These are phyloP conservation scores for Xylaria cubensis DNA, from an alignment of 495 filamentous ascomycete genomes.

Conservation along the genomic window DNA sequence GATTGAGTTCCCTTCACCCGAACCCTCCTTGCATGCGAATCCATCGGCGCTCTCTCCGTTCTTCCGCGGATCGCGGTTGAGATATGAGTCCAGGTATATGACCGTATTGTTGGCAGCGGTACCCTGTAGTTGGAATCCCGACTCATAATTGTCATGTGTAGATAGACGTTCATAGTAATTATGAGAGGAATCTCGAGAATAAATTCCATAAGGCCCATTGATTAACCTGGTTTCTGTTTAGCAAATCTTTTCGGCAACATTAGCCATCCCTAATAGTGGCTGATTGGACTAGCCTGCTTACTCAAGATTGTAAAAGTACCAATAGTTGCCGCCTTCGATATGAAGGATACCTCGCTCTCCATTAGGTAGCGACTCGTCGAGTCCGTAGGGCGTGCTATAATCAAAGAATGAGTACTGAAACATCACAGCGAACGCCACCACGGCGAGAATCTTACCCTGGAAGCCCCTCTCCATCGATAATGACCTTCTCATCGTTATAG, in stretches of 20 bases:
- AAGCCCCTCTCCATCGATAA: conserved; percentile 40
- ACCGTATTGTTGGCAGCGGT: conserved; percentile 37
- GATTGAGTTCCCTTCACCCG: conserved; percentile 36
- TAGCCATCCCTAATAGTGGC: background rate
- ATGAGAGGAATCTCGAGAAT: conserved; percentile 31
- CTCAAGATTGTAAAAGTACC: conserved; percentile 38
- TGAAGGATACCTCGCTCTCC: conserved; percentile 37
- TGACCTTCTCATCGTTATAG: conserved; percentile 35
- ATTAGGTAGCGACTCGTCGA: conserved; percentile 33
- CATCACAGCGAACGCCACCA: background rate
- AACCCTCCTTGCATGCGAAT: conserved; percentile 40
- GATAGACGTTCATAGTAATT: conserved; percentile 38
- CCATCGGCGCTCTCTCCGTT: conserved; percentile 43
- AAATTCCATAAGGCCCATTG: conserved; percentile 41
- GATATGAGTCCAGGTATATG: conserved; percentile 39
- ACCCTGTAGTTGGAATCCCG: conserved; percentile 42
- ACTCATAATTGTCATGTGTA: conserved; percentile 43
- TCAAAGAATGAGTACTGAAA: background rate
- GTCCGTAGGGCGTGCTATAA: conserved; percentile 33
- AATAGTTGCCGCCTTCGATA: conserved; percentile 38
- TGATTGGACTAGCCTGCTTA: background rate
- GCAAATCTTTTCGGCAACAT: background rate
- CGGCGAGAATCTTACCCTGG: conserved; percentile 19
- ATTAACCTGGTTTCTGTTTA: conserved; percentile 22
- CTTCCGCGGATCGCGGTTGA: conserved; percentile 42